A percentile compares a stretch with the other conserved stretches of the same genome.
Conservation (phyloP, 495 filamentous ascomycete genomes). For the Penicillium cosmopolitanum region DNA sequence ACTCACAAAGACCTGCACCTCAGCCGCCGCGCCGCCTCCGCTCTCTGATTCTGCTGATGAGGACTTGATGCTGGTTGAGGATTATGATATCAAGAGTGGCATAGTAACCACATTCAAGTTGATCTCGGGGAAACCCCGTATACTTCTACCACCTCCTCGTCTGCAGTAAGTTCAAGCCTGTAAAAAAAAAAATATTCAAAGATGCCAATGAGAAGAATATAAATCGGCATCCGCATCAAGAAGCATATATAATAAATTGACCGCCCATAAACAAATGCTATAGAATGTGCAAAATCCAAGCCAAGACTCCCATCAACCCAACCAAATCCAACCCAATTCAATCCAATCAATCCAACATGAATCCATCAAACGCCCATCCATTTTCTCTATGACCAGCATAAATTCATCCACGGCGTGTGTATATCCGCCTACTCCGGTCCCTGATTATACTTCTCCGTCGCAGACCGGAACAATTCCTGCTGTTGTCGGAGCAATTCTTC, state of each 20-base stretch:
- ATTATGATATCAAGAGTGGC: no score
- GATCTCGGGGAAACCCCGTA: no score
- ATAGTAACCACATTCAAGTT: no score
- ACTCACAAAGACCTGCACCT: no score
- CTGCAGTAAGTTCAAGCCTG: no score
- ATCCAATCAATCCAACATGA: neutral
- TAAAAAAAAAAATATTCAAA: neutral
- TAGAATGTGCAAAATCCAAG: neutral
- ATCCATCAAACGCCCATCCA: constrained; percentile 24
- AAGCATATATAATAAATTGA: neutral
- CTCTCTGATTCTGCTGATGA: no score
- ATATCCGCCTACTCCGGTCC: constrained; percentile 39
- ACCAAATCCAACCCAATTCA: neutral
- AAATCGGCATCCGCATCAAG: neutral
- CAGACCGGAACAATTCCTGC: constrained; percentile 85
- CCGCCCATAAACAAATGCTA: neutral
- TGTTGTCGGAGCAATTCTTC: constrained; percentile 89
- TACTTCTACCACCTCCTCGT: no score
- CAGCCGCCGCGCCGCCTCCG: no score
- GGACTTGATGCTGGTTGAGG: no score
- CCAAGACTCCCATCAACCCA: neutral
- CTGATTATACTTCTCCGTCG: constrained; percentile 72
- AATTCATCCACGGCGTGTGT: constrained; percentile 14
- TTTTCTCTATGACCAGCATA: constrained; percentile 47
- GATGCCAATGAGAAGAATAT: neutral